Base-by-base conservation (phyloP, 768 basidiomycete species). In the Xerocomellus amylosporus region DNA sequence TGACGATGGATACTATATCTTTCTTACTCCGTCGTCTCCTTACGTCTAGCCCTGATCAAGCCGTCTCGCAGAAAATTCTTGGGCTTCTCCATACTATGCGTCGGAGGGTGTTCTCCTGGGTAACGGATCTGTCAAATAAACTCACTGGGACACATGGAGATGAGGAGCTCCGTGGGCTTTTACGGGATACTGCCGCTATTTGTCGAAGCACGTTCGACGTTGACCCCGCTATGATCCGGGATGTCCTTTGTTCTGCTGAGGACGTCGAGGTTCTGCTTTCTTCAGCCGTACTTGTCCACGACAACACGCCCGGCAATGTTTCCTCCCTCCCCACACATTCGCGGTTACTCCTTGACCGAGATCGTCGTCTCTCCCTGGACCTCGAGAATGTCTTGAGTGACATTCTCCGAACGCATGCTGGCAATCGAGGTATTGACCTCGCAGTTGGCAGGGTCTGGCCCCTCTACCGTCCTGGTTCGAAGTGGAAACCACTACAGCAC, bases 1-100 rank as follows among this genome's bases (percentile, higher is more conserved):
- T 62, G 8, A 60, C 73, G 0, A 60, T 75, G 52, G 49, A 64
- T 54, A 74, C 68, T 3, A 63, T 73, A 22, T 64, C 70, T 2
- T 50, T 69, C 22, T 55, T 80, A 7, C 61, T 64, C 8, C 49
- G 58, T 55, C 76, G 79, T 8, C 51, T 79, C 5, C 60, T 78
- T 26, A 61, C 69, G 0, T 68, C 71, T 13, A 59, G 47, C 17
- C 36, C 19, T 4, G n/a, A 47, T 20, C 10, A 33, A 5, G 34
- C 33, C 1, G 31, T 75, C n/a, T 56, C 64, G 8, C 4, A 36
- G 12, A 67, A 48, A 7, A 63, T 59, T 4, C 61, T 62, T 34
- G 8, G 0, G 2, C 58, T 77, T 26, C 65, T 78, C 34, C 64
- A 58, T 8, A 42, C 49, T 13, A 67, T 71, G 28, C 71, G 78